Evolutionary conservation across 305 asterid genomes (phyloP).

Genomic region (Fraxinus velutina): DNA sequence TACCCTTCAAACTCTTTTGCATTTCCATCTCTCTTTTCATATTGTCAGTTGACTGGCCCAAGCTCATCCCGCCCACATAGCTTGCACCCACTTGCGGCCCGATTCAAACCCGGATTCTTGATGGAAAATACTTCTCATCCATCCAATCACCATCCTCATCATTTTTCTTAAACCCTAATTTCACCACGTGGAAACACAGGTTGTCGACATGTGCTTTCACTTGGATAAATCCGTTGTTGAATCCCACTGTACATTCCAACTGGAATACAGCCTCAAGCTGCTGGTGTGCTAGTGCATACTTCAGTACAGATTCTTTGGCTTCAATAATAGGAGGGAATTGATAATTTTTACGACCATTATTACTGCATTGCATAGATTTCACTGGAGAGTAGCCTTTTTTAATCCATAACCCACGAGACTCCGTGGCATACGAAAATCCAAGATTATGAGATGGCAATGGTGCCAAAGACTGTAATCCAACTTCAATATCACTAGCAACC

Average conservation of each 20-base stretch:
- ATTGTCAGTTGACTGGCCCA: slow-evolving; percentile 66
- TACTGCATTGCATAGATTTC: slow-evolving; percentile 46
- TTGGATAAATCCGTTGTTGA: slow-evolving; percentile 51
- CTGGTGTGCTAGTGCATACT: slow-evolving; percentile 77
- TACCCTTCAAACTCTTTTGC: slow-evolving; percentile 58
- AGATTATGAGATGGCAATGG: slow-evolving; percentile 30
- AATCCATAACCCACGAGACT: slow-evolving; percentile 74
- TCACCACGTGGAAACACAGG: slow-evolving; percentile 58
- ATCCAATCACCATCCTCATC: slow-evolving; percentile 29
- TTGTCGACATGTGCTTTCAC: slow-evolving; percentile 66
- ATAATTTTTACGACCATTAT: slow-evolving; percentile 23
- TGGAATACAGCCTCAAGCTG: slow-evolving; percentile 79
- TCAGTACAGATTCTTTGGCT: slow-evolving; percentile 52
- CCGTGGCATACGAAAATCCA: slow-evolving; percentile 62
- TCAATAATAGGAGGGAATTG: slow-evolving; percentile 36
- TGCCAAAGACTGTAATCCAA: slow-evolving; percentile 40
- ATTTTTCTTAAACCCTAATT: slow-evolving; percentile 51
- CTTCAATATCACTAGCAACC: slow-evolving; percentile 50
- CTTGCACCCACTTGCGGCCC: slow-evolving; percentile 77
- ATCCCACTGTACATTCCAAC: slow-evolving; percentile 55
- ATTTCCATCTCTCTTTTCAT: slow-evolving; percentile 55
- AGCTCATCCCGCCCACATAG: slow-evolving; percentile 66
- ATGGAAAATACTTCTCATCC: slow-evolving; percentile 69
- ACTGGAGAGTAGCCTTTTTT: slow-evolving; percentile 68
- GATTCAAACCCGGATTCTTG: slow-evolving; percentile 64